Evolutionary conservation across 2,329 filamentous ascomycete species (phyloP).

Genomic region (Sordariomycetes sp.): DNA sequence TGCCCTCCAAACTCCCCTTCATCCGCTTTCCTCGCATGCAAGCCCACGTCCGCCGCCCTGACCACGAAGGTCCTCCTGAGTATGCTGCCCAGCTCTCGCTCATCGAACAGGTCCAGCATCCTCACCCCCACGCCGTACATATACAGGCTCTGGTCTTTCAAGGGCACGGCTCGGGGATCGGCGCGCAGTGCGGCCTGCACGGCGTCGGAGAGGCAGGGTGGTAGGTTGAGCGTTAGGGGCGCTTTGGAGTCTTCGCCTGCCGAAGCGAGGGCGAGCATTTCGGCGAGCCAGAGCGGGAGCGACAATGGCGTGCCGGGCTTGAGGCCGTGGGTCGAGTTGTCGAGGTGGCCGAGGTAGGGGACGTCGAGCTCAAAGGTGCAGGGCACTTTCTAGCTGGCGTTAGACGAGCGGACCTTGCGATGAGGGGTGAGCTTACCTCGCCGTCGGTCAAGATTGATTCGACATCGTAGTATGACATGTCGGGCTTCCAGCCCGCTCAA

Average conservation of each 20-base stretch:
- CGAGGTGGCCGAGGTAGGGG: slow-evolving; percentile 78
- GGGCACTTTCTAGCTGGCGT: slow-evolving; percentile 67
- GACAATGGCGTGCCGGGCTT: slow-evolving; percentile 72
- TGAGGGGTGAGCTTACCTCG: slow-evolving; percentile 45
- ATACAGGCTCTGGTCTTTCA: slow-evolving; percentile 74
- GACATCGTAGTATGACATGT: slow-evolving; percentile 77
- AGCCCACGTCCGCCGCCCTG: slow-evolving; percentile 71
- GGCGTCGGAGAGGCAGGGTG: slow-evolving; percentile 63
- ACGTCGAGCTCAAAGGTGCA: slow-evolving; percentile 91
- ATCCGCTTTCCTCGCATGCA: slow-evolving; percentile 81
- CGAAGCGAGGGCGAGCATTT: slow-evolving; percentile 75
- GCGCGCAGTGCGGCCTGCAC: slow-evolving; percentile 88
- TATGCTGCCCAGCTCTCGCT: slow-evolving; percentile 65
- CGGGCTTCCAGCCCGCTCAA: too few species aligned
- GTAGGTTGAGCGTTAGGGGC: slow-evolving; percentile 74
- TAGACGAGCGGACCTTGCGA: neutral
- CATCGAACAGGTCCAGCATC: slow-evolving; percentile 86
- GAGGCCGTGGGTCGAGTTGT: slow-evolving; percentile 66
- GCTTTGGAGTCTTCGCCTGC: slow-evolving; percentile 37
- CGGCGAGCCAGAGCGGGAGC: slow-evolving; percentile 87
- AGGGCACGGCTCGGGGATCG: slow-evolving; percentile 74
- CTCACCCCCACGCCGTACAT: slow-evolving; percentile 81
- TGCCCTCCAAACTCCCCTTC: slow-evolving; percentile 49
- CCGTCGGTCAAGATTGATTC: slow-evolving; percentile 79
- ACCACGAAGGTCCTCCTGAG: slow-evolving; percentile 71